phyloP scores from a whole-genome alignment of 768 basidiomycete species.

The Mycena chlorophos region DNA sequence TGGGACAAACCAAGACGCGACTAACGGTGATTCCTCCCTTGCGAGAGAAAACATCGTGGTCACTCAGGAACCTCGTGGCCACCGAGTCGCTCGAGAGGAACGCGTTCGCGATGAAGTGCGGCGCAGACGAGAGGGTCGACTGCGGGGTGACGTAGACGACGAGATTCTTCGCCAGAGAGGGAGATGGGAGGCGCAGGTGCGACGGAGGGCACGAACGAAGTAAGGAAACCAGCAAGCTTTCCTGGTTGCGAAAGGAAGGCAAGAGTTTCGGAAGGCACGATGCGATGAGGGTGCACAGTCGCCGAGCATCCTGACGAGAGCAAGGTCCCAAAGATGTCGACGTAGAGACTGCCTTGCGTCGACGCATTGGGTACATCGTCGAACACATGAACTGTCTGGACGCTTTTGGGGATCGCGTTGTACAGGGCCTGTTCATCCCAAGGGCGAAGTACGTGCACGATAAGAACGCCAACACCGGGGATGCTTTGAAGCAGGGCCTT shows the following conservation, averaged over 20 bases:
- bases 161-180: conserved; percentile 54
- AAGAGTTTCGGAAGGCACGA: conserved; percentile 58
- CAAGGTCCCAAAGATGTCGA: conserved; percentile 68
- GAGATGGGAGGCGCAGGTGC: conserved; percentile 47
- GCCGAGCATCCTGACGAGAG: conserved; percentile 40
- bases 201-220: conserved; percentile 31
- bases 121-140: conserved; percentile 54
- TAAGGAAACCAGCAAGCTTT: conserved; percentile 46
- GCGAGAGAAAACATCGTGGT: conserved; percentile 75
- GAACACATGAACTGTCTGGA: conserved; percentile 64
- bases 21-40: conserved; percentile 69
- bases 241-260: conserved; percentile 47
- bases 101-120: conserved; percentile 57
- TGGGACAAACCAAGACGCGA: conserved; percentile 64
- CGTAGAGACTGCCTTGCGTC: conserved; percentile 64
- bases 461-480: conserved; percentile 61
- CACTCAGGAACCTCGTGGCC: conserved; percentile 59
- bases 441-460: conserved; percentile 79
- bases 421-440: conserved; percentile 74
- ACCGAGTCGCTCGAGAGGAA: conserved; percentile 56
- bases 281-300: conserved; percentile 54
- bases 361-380: conserved; percentile 72
- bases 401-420: conserved; percentile 57
- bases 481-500: conserved; percentile 48
- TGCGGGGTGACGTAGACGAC: conserved; percentile 65